Conservation (phyloP, 495 filamentous ascomycete species). For the Penicillium malachiteum region DNA sequence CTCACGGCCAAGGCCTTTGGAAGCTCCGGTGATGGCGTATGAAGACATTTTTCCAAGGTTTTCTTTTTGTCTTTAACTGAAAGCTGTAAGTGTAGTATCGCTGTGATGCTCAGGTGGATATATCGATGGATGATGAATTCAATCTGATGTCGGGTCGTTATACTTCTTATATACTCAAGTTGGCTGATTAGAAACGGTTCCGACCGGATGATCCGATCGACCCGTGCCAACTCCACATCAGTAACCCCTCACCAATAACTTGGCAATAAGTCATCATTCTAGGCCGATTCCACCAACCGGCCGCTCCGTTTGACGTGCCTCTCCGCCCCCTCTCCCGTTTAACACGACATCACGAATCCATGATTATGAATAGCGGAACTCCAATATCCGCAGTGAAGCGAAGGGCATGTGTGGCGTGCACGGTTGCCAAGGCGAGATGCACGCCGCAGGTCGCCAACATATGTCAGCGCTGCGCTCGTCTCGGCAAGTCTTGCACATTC, state of each 20-base stretch:
- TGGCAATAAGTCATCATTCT: too few relatives aligned
- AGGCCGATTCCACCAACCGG: not conserved
- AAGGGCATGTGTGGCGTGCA: constrained; percentile 24
- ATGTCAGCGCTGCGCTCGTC: constrained; percentile 27
- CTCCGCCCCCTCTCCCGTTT: not conserved
- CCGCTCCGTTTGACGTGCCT: constrained; percentile 7
- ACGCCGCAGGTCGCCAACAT: constrained; percentile 14
- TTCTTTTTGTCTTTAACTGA: not conserved
- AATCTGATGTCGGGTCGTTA: not conserved
- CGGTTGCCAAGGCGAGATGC: constrained; percentile 23
- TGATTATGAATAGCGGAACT: too few relatives aligned
- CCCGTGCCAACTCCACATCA: constrained; percentile 2
- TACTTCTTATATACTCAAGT: constrained; percentile 5
- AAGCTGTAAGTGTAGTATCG: too few relatives aligned
- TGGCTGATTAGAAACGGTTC: constrained; percentile 8
- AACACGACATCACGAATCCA: too few relatives aligned
- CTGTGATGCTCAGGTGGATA: not conserved
- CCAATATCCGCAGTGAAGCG: constrained; percentile 15
- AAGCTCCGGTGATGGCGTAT: constrained; percentile 56
- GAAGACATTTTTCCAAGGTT: constrained; percentile 41
- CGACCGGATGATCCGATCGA: constrained; percentile 18
- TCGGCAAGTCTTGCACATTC: constrained; percentile 26
- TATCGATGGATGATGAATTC: not conserved
- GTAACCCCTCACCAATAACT: not conserved
- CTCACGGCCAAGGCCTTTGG: constrained; percentile 56